A percentile compares a stretch with the other conserved stretches of the same genome.
Evolutionary conservation across 2,329 filamentous ascomycete species (phyloP).

Genomic region (Phoma sp.): DNA sequence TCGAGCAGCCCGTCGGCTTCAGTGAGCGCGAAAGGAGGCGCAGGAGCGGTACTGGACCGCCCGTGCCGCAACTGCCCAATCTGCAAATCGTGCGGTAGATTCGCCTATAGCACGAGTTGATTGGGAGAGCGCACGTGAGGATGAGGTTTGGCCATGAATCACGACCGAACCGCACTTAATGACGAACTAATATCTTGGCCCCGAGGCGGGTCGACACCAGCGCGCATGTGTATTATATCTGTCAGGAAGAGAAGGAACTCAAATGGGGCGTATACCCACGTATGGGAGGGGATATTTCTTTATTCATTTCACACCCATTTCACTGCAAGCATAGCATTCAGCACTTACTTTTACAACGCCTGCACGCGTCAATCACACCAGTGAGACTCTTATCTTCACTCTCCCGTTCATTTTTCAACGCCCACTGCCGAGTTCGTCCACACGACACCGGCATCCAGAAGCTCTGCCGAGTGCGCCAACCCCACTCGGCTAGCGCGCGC

Average conservation of each 20-base stretch:
- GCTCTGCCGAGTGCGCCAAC: slow-evolving; percentile 10
- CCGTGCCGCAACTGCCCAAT: slow-evolving; percentile 46
- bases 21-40: slow-evolving; percentile 66
- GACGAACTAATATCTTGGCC: slow-evolving; percentile 10
- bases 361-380: background rate
- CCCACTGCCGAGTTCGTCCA: background rate
- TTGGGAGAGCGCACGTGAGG: background rate
- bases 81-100: slow-evolving; percentile 31
- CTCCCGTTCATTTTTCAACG: background rate
- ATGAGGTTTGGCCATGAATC: slow-evolving; percentile 9
- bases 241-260: slow-evolving; percentile 2
- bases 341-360: background rate
- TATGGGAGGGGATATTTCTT: background rate
- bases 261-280: background rate
- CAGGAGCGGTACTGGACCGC: slow-evolving; percentile 66
- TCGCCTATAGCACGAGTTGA: background rate
- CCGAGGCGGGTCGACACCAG: background rate
- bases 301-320: background rate
- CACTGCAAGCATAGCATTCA: slow-evolving; percentile 9
- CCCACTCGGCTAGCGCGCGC: slow-evolving; percentile 2
- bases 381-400: background rate
- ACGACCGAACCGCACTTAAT: slow-evolving; percentile 9
- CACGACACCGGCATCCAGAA: slow-evolving; percentile 1
- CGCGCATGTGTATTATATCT: slow-evolving; percentile 8
- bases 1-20: slow-evolving; percentile 53